These are phyloP conservation scores for Ambrosiella cleistominuta DNA, from an alignment of 2,329 filamentous ascomycete genomes.

Conservation along the genomic window DNA sequence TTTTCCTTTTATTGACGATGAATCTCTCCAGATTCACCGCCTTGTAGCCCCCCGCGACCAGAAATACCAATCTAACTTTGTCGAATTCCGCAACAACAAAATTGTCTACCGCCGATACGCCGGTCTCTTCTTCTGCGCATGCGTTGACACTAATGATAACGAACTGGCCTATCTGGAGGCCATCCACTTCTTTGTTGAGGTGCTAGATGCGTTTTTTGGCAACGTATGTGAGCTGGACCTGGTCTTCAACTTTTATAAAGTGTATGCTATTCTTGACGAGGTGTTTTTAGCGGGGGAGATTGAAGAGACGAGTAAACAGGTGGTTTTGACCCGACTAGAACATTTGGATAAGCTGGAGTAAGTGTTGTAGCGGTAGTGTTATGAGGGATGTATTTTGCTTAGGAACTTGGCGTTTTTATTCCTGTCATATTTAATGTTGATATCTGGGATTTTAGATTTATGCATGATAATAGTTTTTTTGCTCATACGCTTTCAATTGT, in stretches of 20 bases:
- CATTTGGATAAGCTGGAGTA: conserved; percentile 93
- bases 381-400: background rate
- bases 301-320: conserved; percentile 96
- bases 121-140: conserved; percentile 96
- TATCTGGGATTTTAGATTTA: background rate
- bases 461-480: too few relatives aligned
- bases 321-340: conserved; percentile 82
- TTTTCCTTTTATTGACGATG: background rate
- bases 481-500: too few relatives aligned
- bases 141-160: conserved; percentile 97
- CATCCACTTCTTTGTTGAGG: conserved; percentile 98
- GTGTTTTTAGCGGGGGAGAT: conserved; percentile 96
- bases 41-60: conserved; percentile 95
- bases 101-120: conserved; percentile 96
- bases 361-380: background rate
- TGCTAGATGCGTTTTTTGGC: conserved; percentile 94
- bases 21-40: conserved; percentile 58
- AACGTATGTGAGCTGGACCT: conserved; percentile 97
- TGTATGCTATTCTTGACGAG: conserved; percentile 96
- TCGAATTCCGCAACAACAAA: conserved; percentile 89
- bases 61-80: conserved; percentile 99
- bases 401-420: conserved; percentile 5
- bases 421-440: background rate
- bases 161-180: conserved; percentile 92
- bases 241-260: conserved; percentile 66